phyloP scores from a whole-genome alignment of 1,139 yeast genomes.

The Entelexis sorbosivorans region DNA sequence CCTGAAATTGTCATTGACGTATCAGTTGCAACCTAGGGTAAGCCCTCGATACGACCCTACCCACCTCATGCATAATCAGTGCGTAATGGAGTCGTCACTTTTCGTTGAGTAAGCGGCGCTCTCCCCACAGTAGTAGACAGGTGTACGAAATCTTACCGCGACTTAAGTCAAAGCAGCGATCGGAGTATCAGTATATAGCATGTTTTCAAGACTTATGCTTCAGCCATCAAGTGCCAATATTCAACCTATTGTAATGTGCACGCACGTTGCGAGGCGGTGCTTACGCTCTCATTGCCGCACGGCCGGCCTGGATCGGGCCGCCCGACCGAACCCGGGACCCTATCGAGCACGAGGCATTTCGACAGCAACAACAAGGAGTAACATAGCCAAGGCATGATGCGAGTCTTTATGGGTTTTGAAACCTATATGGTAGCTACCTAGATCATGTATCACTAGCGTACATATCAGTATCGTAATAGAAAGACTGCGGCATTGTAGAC shows the following conservation, averaged over 20 bases:
- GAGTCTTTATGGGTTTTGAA: background rate
- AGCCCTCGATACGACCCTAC: background rate
- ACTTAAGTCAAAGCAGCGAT: too few species aligned
- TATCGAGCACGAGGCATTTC: too few species aligned
- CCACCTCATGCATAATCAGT: slow-evolving; percentile 3
- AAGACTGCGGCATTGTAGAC: background rate
- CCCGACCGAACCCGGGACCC: too few species aligned
- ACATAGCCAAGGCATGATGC: too few species aligned
- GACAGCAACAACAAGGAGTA: too few species aligned
- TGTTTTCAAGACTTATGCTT: too few species aligned
- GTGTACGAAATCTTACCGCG: background rate
- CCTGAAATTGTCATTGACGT: background rate
- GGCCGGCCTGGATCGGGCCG: too few species aligned
- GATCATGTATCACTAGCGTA: background rate
- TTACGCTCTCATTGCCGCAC: too few species aligned
- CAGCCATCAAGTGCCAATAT: too few species aligned
- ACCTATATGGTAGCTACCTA: background rate
- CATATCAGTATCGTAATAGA: slow-evolving; percentile 1
- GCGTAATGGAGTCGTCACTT: background rate
- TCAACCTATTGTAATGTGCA: too few species aligned
- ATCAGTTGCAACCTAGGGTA: background rate
- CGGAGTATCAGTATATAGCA: too few species aligned
- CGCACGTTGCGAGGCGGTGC: too few species aligned
- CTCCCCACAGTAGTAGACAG: background rate
- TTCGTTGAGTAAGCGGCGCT: background rate